Evolutionary conservation across 768 basidiomycete species (phyloP).

Genomic region (Collybia sordida): DNA sequence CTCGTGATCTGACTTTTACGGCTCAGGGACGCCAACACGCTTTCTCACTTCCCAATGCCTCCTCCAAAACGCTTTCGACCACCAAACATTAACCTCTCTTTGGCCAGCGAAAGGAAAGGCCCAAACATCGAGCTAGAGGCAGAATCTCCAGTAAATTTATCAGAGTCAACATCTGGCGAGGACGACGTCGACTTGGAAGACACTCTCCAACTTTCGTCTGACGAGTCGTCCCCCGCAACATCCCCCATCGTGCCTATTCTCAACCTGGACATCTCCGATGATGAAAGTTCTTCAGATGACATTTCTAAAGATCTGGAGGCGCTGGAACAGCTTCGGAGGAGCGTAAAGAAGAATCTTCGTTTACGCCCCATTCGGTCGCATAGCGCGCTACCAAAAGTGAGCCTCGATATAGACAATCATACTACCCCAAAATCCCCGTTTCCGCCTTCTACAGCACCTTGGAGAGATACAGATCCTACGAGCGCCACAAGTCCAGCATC

Average conservation of each 20-base stretch:
- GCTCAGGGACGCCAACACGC: too few relatives aligned
- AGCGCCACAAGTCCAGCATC: constrained; percentile 48
- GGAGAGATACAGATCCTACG: constrained; percentile 25
- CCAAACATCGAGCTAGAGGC: constrained; percentile 36
- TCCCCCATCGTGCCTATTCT: constrained; percentile 33
- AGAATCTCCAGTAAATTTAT: constrained; percentile 31
- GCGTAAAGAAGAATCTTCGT: constrained; percentile 74
- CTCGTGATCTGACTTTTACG: too few relatives aligned
- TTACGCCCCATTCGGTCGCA: constrained; percentile 74
- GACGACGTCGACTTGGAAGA: constrained; percentile 37
- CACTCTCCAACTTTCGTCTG: constrained; percentile 38
- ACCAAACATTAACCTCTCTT: constrained; percentile 48
- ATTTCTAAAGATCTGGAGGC: constrained; percentile 65
- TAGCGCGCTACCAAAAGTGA: constrained; percentile 47
- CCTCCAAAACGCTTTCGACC: constrained; percentile 45
- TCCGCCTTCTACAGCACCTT: constrained; percentile 15
- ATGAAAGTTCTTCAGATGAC: constrained; percentile 51
- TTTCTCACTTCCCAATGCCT: constrained; percentile 12
- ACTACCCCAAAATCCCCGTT: constrained; percentile 25
- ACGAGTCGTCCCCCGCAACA: constrained; percentile 30
- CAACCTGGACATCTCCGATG: constrained; percentile 29
- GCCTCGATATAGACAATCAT: constrained; percentile 23
- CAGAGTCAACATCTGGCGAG: constrained; percentile 6
- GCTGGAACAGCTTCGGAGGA: constrained; percentile 68
- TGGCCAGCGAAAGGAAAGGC: constrained; percentile 30